These are phyloP conservation scores for Podosphaera fusca DNA, from an alignment of 2,329 filamentous ascomycete species.

Conservation along the genomic window DNA sequence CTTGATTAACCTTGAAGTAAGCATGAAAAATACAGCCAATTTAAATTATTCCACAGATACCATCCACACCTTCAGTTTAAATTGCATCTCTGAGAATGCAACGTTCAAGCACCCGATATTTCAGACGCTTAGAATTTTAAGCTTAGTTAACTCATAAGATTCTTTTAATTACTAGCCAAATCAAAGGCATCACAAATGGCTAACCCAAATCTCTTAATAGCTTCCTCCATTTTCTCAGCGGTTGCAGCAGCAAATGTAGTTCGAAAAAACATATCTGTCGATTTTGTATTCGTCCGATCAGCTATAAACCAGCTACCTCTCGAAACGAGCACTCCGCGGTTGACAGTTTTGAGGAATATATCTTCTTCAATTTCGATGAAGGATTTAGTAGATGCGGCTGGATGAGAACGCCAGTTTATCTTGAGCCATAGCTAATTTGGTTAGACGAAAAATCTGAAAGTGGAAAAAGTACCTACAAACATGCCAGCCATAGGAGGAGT, in stretches of 20 bases:
- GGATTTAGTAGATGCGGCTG: conserved; percentile 26
- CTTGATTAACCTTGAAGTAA: too few relatives aligned
- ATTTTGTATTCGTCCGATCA: conserved; percentile 31
- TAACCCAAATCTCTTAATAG: conserved; percentile 51
- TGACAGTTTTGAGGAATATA: conserved; percentile 58
- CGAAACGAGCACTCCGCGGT: conserved; percentile 56
- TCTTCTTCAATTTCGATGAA: conserved; percentile 57
- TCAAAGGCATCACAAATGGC: conserved; percentile 43
- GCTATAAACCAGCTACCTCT: conserved; percentile 83
- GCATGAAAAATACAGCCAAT: too few relatives aligned
- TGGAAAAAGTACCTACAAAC: conserved; percentile 42
- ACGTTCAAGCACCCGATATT: too few relatives aligned
- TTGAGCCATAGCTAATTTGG: conserved; percentile 33
- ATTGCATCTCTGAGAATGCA: too few relatives aligned
- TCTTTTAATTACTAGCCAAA: neutral
- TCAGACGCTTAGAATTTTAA: too few relatives aligned
- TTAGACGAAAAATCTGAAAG: neutral
- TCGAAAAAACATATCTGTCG: conserved; percentile 48
- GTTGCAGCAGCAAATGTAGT: conserved; percentile 72
- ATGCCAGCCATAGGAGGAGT: conserved; percentile 65
- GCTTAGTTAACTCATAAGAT: too few relatives aligned
- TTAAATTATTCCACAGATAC: too few relatives aligned
- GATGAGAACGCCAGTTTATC: conserved; percentile 43
- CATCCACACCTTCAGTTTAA: too few relatives aligned
- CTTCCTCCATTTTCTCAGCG: conserved; percentile 43